phyloP scores from a whole-genome alignment of 495 filamentous ascomycete genomes.

The Penicillium robsamsonii region DNA sequence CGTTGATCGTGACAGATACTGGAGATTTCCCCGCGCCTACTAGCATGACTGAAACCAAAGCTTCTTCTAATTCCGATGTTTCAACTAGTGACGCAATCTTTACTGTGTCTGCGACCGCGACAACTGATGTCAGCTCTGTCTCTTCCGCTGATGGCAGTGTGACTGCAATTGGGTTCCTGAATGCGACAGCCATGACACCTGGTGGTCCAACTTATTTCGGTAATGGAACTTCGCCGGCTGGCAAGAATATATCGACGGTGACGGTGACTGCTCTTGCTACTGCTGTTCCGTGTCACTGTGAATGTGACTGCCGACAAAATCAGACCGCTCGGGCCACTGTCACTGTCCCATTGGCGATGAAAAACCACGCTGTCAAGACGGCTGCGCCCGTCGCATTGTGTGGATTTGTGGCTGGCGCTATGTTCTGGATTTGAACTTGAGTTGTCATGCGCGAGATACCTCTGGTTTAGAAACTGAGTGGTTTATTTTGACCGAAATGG shows the following conservation, averaged over 20 bases:
- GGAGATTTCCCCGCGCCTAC: not conserved
- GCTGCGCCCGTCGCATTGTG: not conserved
- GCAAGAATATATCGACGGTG: not conserved
- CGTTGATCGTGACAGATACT: slow-evolving; percentile 1
- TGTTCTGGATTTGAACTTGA: not conserved
- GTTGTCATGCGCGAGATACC: not conserved
- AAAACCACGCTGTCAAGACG: not conserved
- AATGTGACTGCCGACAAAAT: not conserved
- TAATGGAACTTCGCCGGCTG: not conserved
- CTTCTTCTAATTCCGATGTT: not conserved
- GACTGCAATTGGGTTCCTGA: not conserved
- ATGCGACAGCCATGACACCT: not conserved
- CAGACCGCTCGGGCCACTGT: not conserved
- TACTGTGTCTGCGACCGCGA: not conserved
- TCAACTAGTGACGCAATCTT: not conserved
- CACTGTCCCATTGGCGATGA: not conserved
- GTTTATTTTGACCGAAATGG: not conserved
- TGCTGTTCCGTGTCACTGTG: not conserved
- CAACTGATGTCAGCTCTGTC: not conserved
- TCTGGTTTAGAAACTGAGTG: not conserved
- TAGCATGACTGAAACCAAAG: not conserved
- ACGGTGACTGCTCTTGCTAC: slow-evolving; percentile 1
- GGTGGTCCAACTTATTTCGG: not conserved
- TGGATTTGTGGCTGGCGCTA: not conserved
- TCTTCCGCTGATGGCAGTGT: not conserved